Percentiles rank a stretch among this genome's conserved stretches.
These are phyloP conservation scores for Selenicereus undatus DNA, from an alignment of 148 eudicot species.

Conservation along the genomic window DNA sequence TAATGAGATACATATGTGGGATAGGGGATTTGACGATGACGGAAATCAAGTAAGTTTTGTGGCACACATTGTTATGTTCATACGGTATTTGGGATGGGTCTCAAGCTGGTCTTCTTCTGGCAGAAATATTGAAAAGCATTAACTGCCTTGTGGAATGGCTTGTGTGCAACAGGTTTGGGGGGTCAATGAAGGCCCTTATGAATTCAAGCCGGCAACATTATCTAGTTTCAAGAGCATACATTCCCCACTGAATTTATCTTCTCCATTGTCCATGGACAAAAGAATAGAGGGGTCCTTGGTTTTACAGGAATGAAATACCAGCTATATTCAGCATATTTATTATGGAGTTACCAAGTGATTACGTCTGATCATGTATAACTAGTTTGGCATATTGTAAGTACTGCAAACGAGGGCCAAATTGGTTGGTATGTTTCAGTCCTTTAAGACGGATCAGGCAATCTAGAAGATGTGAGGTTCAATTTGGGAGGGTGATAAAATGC, in stretches of 20 bases:
- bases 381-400: not conserved
- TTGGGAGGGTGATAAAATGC: not conserved
- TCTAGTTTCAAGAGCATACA: conserved; percentile 68
- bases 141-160: not conserved
- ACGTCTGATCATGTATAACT: not conserved
- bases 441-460: not conserved
- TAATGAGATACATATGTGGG: conserved; percentile 71
- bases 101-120: not conserved
- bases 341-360: not conserved
- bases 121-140: not conserved
- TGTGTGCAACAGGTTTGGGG: conserved; percentile 82
- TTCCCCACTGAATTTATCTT: conserved; percentile 56
- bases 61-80: not conserved
- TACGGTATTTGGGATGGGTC: not conserved
- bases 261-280: conserved; percentile 56
- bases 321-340: conserved; percentile 2
- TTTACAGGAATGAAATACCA: conserved; percentile 54
- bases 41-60: conserved; percentile 64
- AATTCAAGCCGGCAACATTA: conserved; percentile 84
- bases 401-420: not conserved
- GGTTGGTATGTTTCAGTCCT: not conserved
- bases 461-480: not conserved
- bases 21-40: conserved; percentile 72
- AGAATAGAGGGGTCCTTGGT: conserved; percentile 85
- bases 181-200: conserved; percentile 86